Percentiles rank a stretch among this genome's conserved stretches.
phyloP scores from a whole-genome alignment of 2,329 filamentous ascomycete genomes.

The Chrysoporthe cubensis region DNA sequence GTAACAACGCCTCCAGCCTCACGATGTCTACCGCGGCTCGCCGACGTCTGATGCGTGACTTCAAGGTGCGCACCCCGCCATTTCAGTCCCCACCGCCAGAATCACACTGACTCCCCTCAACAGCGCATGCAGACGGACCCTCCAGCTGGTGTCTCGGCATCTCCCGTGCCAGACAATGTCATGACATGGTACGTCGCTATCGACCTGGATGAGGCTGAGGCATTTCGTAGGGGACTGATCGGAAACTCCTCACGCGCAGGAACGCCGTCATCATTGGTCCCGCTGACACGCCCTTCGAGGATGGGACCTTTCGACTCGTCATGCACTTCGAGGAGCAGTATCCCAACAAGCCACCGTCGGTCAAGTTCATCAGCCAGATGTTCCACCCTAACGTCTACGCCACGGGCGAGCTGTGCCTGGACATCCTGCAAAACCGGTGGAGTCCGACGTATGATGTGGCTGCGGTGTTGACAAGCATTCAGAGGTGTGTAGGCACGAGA shows the following conservation, averaged over 20 bases:
- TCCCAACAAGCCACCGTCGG: constrained; percentile 94
- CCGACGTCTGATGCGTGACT: constrained; percentile 97
- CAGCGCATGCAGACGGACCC: constrained; percentile 99
- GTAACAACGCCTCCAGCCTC: constrained; percentile 19
- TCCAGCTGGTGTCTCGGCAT: constrained; percentile 94
- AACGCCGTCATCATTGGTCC: constrained; percentile 98
- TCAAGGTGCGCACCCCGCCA: constrained; percentile 70
- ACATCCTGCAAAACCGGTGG: constrained; percentile 98
- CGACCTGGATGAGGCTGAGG: background rate
- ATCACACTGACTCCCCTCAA: constrained; percentile 32
- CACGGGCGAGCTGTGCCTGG: constrained; percentile 92
- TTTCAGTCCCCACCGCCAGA: constrained; percentile 21
- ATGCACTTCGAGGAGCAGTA: constrained; percentile 99
- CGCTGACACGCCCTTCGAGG: constrained; percentile 95
- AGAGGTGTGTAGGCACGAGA: constrained; percentile 66
- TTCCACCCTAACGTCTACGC: constrained; percentile 99
- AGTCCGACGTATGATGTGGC: constrained; percentile 98
- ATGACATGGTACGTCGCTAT: constrained; percentile 77
- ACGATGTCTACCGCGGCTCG: constrained; percentile 86
- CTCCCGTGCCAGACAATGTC: constrained; percentile 92
- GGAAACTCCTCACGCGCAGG: constrained; percentile 47
- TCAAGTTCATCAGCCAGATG: constrained; percentile 99
- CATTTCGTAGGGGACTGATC: constrained; percentile 42
- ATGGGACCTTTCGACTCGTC: constrained; percentile 94
- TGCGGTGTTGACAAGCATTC: constrained; percentile 94